Evolutionary conservation across 1,139 yeast genomes (phyloP).

Genomic region (Debaryomyces robertsiae): DNA sequence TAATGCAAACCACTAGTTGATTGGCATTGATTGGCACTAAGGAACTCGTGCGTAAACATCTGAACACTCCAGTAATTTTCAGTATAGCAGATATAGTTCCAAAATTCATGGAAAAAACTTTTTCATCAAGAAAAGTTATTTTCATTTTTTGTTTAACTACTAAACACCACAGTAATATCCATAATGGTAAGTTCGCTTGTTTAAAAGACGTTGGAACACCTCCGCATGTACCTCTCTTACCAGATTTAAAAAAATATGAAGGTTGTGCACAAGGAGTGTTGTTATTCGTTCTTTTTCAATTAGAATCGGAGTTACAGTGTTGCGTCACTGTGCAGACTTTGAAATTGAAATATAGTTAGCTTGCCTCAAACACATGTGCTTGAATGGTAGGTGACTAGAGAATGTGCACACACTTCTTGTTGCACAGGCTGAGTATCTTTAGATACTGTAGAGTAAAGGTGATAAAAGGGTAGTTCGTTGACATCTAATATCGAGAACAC

Average conservation of each 20-base stretch:
- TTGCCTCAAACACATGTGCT: conserved; percentile 10
- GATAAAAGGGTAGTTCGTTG: conserved; percentile 32
- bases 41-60: not conserved
- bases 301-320: not conserved
- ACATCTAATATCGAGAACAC: conserved; percentile 31
- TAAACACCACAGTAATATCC: conserved; percentile 1
- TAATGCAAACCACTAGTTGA: too few relatives aligned
- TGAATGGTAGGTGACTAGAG: conserved; percentile 13
- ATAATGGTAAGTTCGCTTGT: conserved; percentile 32
- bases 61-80: conserved; percentile 3
- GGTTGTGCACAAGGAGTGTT: conserved; percentile 42
- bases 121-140: not conserved
- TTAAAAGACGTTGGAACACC: conserved; percentile 26
- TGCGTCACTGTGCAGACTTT: not conserved
- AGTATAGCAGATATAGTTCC: not conserved
- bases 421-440: conserved; percentile 51
- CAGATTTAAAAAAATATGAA: conserved; percentile 13
- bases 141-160: conserved; percentile 1
- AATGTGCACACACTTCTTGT: conserved; percentile 42
- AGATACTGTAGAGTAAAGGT: conserved; percentile 45
- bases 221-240: conserved; percentile 15
- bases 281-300: conserved; percentile 23
- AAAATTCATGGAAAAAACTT: not conserved
- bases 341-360: conserved; percentile 11
- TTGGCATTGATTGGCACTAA: too few relatives aligned